These are phyloP conservation scores for Hemisphaericaspora xylanilytica DNA, from an alignment of 1,139 yeast species.

Conservation along the genomic window DNA sequence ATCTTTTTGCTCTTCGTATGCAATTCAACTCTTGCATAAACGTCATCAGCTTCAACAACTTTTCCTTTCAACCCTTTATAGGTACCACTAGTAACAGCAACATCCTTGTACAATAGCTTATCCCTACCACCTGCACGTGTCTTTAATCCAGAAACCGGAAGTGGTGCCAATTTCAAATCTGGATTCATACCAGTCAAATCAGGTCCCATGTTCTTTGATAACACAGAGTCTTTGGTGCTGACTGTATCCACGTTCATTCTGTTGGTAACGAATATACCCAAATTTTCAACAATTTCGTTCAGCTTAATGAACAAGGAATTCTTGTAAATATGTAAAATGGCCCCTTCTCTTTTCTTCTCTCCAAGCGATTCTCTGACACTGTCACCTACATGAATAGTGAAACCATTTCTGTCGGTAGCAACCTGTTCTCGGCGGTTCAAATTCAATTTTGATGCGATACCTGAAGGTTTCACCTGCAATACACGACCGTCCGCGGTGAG, in stretches of 20 bases:
- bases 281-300: slow-evolving; percentile 74
- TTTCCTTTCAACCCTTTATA: slow-evolving; percentile 94
- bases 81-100: slow-evolving; percentile 83
- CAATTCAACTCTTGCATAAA: slow-evolving; percentile 85
- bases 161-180: slow-evolving; percentile 45
- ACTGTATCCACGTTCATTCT: slow-evolving; percentile 77
- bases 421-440: slow-evolving; percentile 67
- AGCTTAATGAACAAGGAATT: slow-evolving; percentile 76
- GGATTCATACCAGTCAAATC: slow-evolving; percentile 88
- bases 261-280: slow-evolving; percentile 86
- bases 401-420: slow-evolving; percentile 85
- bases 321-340: slow-evolving; percentile 80
- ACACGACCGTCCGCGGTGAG: slow-evolving; percentile 81
- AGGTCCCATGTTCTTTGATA: slow-evolving; percentile 54
- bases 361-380: slow-evolving; percentile 75
- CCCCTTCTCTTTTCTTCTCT: slow-evolving; percentile 75
- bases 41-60: slow-evolving; percentile 90
- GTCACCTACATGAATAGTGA: slow-evolving; percentile 85
- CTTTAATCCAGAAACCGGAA: slow-evolving; percentile 55
- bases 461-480: slow-evolving; percentile 68
- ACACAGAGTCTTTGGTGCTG: slow-evolving; percentile 74
- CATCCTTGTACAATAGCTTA: slow-evolving; percentile 75
- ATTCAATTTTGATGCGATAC: slow-evolving; percentile 72
- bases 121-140: slow-evolving; percentile 72
- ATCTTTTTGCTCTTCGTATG: slow-evolving; percentile 90